Conservation (phyloP, 441 rosid genomes). For the Populus hybrid region DNA sequence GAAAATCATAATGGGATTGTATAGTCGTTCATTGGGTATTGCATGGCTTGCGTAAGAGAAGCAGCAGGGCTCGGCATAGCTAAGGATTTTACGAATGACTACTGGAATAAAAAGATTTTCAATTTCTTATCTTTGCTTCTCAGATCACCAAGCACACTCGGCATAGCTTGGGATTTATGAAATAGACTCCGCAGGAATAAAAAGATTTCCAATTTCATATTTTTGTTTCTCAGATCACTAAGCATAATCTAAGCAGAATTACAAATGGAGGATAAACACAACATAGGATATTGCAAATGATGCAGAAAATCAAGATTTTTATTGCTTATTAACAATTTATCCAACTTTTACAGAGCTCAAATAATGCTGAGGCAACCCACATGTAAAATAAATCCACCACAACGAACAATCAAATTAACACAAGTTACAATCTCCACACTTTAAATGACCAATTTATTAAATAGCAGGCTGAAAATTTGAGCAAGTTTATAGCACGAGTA, state of each 20-base stretch:
- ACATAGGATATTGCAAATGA: background rate
- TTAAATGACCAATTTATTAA: conserved; percentile 10
- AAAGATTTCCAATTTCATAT: background rate
- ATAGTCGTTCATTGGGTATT: background rate
- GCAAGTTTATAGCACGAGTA: conserved; percentile 8
- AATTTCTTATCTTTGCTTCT: background rate
- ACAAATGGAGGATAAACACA: too few relatives aligned
- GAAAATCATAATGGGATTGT: background rate
- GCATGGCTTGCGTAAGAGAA: background rate
- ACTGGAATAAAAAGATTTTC: background rate
- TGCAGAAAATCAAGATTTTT: background rate
- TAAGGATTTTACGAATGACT: background rate
- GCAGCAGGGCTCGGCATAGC: background rate
- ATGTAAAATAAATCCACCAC: too few relatives aligned
- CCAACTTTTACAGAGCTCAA: too few relatives aligned
- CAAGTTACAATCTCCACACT: background rate
- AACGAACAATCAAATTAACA: too few relatives aligned
- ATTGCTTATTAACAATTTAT: too few relatives aligned
- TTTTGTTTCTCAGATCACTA: background rate
- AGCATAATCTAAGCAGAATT: background rate
- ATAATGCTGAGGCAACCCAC: background rate
- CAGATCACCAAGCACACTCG: background rate
- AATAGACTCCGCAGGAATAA: background rate
- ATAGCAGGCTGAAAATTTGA: background rate
- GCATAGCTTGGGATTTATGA: background rate